Evolutionary conservation across 345 rosid species (phyloP), one percentile per base, ranked within the genome.

Genomic region (Acer negundo): DNA sequence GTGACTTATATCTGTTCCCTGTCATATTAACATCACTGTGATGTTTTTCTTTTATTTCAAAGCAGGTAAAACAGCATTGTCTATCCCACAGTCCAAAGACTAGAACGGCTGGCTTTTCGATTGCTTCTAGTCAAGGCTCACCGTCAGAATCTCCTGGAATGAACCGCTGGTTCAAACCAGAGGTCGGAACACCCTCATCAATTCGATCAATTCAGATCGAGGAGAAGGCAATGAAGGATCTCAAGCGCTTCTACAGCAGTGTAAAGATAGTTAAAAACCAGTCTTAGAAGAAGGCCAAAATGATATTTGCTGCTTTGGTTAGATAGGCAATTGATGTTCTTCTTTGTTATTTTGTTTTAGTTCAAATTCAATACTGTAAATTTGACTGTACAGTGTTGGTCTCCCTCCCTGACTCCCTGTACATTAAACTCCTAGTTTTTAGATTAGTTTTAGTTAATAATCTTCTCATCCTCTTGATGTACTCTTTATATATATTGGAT

Each of bases 121-220:
- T 91, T 62, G 22, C 88, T 20, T 69, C 87, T 0, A 82, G 94
- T 71, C 98, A 89, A 79, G 97, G 93, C 13, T 96, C 95, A 0
- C 97, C 99, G 3, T 91, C 97, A 23, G 99, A 96, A 51, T 80
- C 97, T 51, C 85, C 95, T 20, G 98, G 89, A 55, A 78, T 86
- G 84, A 96, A 88, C 83, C 90, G 98, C 65, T 96, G 99, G 99
- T 96, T 89, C 88, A 96, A 89, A 82, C 97, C 97, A 3, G 99
- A 96, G 77, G 70, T 80, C 0, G 91, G 89, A 70, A 62, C 89
- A 44, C 88, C 95, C 4, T 92, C 99, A 15, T 86, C 98, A 7
- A 86, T 96, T 49, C 91, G 97, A 1, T 91, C 98, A 0, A 96
- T 96, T 77, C 98, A 96, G 87, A 90, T 94, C 0, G 99, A 96